Conservation (phyloP, 768 basidiomycete genomes). For the Macrolepiota dolichaula region DNA sequence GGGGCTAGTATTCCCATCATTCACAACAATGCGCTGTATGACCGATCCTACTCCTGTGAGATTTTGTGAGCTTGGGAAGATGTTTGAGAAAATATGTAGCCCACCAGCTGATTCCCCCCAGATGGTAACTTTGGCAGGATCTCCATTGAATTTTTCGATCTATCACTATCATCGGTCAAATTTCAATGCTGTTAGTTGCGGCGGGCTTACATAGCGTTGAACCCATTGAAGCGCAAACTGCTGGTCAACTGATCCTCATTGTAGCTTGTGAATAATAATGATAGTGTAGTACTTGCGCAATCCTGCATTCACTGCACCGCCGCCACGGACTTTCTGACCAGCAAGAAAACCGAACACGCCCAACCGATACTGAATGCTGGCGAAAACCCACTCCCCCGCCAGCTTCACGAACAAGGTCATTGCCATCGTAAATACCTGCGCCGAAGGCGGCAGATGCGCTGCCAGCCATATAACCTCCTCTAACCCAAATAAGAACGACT, state of each 20-base stretch:
- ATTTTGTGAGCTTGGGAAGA: too few relatives aligned
- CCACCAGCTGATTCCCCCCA: constrained; percentile 38
- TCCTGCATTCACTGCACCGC: constrained; percentile 44
- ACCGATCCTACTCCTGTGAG: too few relatives aligned
- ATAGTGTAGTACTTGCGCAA: constrained; percentile 30
- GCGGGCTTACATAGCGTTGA: constrained; percentile 29
- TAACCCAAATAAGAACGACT: constrained; percentile 2
- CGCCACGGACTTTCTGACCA: constrained; percentile 36
- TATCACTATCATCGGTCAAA: constrained; percentile 12
- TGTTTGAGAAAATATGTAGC: background rate
- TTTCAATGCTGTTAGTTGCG: background rate
- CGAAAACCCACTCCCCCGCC: constrained; percentile 31
- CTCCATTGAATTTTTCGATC: constrained; percentile 38
- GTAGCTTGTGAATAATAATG: background rate
- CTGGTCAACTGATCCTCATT: constrained; percentile 34
- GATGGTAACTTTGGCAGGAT: constrained; percentile 35
- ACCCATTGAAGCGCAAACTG: constrained; percentile 42
- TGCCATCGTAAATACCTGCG: constrained; percentile 21
- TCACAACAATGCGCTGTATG: too few relatives aligned
- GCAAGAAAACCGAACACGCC: constrained; percentile 46
- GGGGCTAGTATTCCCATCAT: too few relatives aligned
- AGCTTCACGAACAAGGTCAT: constrained; percentile 32
- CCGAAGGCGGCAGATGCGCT: constrained; percentile 17
- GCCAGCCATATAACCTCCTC: constrained; percentile 29
- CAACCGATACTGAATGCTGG: constrained; percentile 40